Evolutionary conservation across 1,139 yeast species (phyloP).

Genomic region (Zhuliangozyma parablackwelliae): DNA sequence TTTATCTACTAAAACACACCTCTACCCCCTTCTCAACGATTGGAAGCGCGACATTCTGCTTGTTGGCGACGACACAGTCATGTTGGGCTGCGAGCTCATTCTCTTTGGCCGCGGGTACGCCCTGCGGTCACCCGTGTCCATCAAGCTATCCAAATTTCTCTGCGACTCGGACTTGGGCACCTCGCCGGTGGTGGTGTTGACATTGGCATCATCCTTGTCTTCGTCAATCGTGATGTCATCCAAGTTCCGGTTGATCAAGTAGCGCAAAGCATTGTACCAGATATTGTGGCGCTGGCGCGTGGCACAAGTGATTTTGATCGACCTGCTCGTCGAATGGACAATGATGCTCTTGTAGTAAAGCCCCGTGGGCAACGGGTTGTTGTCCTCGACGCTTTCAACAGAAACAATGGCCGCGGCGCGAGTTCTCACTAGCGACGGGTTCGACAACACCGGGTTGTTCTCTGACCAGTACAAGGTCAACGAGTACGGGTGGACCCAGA

Average conservation of each 20-base stretch:
- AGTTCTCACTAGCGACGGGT: slow-evolving; percentile 61
- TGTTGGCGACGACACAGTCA: slow-evolving; percentile 1
- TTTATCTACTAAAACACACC: too few species aligned
- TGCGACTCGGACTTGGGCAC: slow-evolving; percentile 9
- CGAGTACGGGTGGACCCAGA: slow-evolving; percentile 96
- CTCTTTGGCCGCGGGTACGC: slow-evolving; percentile 13
- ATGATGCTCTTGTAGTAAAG: slow-evolving; percentile 80
- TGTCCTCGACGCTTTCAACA: slow-evolving; percentile 78
- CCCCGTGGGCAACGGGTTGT: slow-evolving; percentile 88
- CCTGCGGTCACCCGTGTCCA: slow-evolving; percentile 14
- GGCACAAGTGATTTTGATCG: slow-evolving; percentile 80
- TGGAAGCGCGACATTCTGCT: slow-evolving; percentile 8
- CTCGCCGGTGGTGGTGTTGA: slow-evolving; percentile 10
- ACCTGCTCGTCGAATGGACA: slow-evolving; percentile 64
- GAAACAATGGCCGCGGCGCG: slow-evolving; percentile 78
- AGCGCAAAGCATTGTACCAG: slow-evolving; percentile 85
- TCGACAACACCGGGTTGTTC: slow-evolving; percentile 72
- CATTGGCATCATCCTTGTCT: slow-evolving; percentile 19
- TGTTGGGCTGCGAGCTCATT: slow-evolving; percentile 4
- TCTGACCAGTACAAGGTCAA: slow-evolving; percentile 88
- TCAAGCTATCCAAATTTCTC: slow-evolving; percentile 11
- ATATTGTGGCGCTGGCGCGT: slow-evolving; percentile 85
- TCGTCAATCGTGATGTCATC: slow-evolving; percentile 53
- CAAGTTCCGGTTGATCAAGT: slow-evolving; percentile 64
- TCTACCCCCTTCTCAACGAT: slow-evolving; percentile 5